phyloP scores from a whole-genome alignment of 208 protist genomes.

The Herpetomonas samuelpessoai region DNA sequence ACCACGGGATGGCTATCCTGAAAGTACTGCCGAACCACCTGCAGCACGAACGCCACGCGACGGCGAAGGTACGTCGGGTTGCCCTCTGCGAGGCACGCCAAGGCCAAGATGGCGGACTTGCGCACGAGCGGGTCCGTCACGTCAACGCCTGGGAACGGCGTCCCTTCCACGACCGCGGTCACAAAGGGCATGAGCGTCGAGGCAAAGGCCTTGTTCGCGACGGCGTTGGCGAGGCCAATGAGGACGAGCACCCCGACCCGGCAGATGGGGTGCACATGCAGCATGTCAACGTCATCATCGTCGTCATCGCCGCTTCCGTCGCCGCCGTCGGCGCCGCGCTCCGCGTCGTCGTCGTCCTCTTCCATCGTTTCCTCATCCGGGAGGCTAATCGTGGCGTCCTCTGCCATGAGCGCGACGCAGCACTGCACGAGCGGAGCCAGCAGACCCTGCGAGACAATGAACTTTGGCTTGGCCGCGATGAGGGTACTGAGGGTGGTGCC shows the following conservation, averaged over 20 bases:
- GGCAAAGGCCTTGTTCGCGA: conserved; percentile 61
- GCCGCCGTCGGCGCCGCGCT: conserved; percentile 22
- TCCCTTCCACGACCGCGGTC: conserved; percentile 31
- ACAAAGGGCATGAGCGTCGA: conserved; percentile 55
- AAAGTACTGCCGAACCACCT: conserved; percentile 45
- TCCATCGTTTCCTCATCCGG: conserved; percentile 30
- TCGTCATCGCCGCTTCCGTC: conserved; percentile 24
- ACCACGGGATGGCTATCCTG: conserved; percentile 44
- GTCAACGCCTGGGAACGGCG: background rate
- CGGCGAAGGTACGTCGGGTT: conserved; percentile 67
- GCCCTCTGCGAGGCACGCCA: conserved; percentile 67
- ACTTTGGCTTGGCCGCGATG: conserved; percentile 55
- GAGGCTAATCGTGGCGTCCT: conserved; percentile 70
- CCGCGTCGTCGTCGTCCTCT: conserved; percentile 26
- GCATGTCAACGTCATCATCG: conserved; percentile 48
- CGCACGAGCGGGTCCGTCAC: conserved; percentile 26
- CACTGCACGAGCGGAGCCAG: conserved; percentile 56
- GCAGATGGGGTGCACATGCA: conserved; percentile 59
- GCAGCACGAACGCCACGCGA: conserved; percentile 67
- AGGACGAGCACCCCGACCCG: conserved; percentile 70
- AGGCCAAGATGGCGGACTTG: conserved; percentile 76
- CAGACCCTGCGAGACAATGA: conserved; percentile 42
- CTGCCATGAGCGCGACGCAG: conserved; percentile 64
- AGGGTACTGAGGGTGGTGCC: conserved; percentile 50
- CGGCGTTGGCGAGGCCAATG: conserved; percentile 41